Evolutionary conservation across 306 rosid species (phyloP), one percentile per base, ranked within the genome.

Genomic region (Cucumis cinereus): DNA sequence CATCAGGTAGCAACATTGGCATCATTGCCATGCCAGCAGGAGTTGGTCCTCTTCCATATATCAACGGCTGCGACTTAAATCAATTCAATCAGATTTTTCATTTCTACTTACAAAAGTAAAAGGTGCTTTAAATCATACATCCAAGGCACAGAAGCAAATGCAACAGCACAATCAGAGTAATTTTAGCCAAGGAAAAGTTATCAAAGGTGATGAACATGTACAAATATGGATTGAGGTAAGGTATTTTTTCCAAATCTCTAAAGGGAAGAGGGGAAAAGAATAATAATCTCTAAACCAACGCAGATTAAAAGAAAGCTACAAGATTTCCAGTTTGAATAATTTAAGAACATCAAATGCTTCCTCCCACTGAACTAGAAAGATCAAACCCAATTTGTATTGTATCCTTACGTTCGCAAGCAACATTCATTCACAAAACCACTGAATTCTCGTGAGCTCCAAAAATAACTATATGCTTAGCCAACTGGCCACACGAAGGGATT

Each of bases 1-100:
- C 98, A 77, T 94, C 97, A 62, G 96, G 95, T 43, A 91, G 85
- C 84, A 94, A 91, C 96, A 94, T 94, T 50, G 98, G 97, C 96
- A 94, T 90, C 98, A 91, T 94, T 81, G 96, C 87, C 96, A 94
- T 89, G 69, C 96, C 97, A 40, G 90, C 33, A 33, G 94, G 97
- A 74, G 85, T 71, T 40, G 88, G 88, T 81, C 96, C 96, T 71
- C 88, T 83, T 79, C 98, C 98, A 90, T 90, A 88, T 43, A 94
- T 82, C 85, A 90, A 22, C 17, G 96, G 95, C 97, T 94, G 96
- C 84, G 81, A 59, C 50, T 23, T 30, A 84, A 69, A 75, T 73
- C 80, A 73, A 40, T 55, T 71, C 56, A 41, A 60, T 61, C 47
- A 72, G 61, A 72, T 5, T 50, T 24, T 26, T 50, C 4, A 0